Base-by-base conservation (phyloP, 202 grass and related monocot genomes). In the Schoenoplectus triqueter region DNA sequence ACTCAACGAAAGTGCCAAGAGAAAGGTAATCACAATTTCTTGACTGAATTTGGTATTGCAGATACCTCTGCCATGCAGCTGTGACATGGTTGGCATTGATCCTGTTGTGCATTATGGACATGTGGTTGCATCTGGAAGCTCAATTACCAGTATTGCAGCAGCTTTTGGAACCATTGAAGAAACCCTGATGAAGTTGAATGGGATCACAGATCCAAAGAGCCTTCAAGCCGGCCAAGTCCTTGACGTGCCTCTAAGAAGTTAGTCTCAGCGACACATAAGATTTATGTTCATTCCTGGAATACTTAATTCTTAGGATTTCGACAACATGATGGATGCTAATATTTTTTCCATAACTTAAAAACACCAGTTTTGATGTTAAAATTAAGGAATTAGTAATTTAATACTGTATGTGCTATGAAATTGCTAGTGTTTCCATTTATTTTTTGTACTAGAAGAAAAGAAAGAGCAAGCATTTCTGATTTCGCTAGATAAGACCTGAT, bases 41-140 rank as follows among this genome's bases (percentile, higher is more conserved):
- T 31, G 31, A 31, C 51, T 60, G 31, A 41, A 78, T 54, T 66
- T 83, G 20, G 11, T 55, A 44, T 83, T 99, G 69, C 80, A 90
- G 90, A 89, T 99, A 82, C 96, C 96, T 52, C 84, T 99, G 64
- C 96, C 96, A 14, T 99, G 96, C 84, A 99, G 96, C 91, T 99
- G 96, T 85, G 96, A 99, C 88, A 83, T 81, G 39, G 88, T 99
- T 0, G 93, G 0, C 2, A 82, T 67, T 0, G 20, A 81, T 20
- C 17, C 84, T 1, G 88, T 88, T 55, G 90, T 95, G 78, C 96
- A 99, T 74, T 85, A 89, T 83, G 89, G 90, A 1, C 92, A 95
- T 51, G 81, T 94, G 63, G 93, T 80, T 18, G 81, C 73, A 4
- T 3, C 86, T 8, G 96, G 96, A 68, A 86, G 81, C 82, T 86